Conservation (phyloP, 2,329 filamentous ascomycete species). For the Alternaria panax region DNA sequence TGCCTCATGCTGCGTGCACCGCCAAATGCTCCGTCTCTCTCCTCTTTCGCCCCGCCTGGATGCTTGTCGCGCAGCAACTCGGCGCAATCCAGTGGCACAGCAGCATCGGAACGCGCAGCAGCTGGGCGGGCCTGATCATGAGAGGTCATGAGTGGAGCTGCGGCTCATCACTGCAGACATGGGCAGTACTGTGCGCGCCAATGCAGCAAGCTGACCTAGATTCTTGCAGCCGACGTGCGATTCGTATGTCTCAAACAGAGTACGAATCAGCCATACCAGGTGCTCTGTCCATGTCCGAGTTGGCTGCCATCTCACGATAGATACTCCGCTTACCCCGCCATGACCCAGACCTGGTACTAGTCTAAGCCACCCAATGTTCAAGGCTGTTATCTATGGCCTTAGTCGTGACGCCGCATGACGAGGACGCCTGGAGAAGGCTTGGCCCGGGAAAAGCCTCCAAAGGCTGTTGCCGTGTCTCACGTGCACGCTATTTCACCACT, state of each 20-base stretch:
- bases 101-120: slow-evolving; percentile 2
- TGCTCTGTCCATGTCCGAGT: background rate
- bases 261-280: background rate
- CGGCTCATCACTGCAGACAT: background rate
- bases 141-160: slow-evolving; percentile 9
- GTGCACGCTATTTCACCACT: background rate
- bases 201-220: background rate
- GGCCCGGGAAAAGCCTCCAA: background rate
- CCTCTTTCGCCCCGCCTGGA: slow-evolving; percentile 3
- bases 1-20: background rate
- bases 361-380: background rate
- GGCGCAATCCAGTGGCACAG: slow-evolving; percentile 22
- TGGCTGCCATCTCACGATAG: slow-evolving; percentile 1
- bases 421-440: background rate
- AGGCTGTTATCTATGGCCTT: background rate
- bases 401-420: background rate
- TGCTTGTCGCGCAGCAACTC: slow-evolving; percentile 1
- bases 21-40: background rate
- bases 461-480: background rate
- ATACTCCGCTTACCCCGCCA: slow-evolving; percentile 11
- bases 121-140: background rate
- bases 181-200: background rate
- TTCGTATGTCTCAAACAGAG: background rate
- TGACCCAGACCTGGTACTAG: background rate
- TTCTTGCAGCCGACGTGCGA: background rate